Evolutionary conservation across 2,329 filamentous ascomycete species (phyloP).

Genomic region (Hypoxylon sp.): DNA sequence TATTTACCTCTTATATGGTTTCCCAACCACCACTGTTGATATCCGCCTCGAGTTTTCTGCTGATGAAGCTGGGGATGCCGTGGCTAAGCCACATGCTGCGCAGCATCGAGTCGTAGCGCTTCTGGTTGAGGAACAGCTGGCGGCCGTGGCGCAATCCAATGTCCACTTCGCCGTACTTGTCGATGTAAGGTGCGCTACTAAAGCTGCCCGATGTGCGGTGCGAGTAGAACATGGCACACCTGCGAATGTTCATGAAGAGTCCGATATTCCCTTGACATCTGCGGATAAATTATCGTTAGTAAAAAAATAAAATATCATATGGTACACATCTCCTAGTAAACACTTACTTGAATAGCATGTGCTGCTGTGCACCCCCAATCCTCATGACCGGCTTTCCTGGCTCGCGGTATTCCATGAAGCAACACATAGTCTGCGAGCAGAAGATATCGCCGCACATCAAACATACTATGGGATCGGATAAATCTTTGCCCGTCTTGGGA

Average conservation of each 20-base stretch:
- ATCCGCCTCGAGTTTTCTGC: constrained; percentile 89
- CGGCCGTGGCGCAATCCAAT: constrained; percentile 87
- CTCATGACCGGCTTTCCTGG: constrained; percentile 52
- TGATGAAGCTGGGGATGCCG: constrained; percentile 87
- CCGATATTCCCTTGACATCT: constrained; percentile 91
- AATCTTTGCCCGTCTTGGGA: constrained; percentile 88
- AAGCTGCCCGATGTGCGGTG: constrained; percentile 85
- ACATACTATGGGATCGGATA: constrained; percentile 90
- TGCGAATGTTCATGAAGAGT: constrained; percentile 96
- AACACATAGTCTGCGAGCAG: constrained; percentile 93
- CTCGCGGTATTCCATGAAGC: constrained; percentile 69
- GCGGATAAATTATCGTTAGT: constrained; percentile 38
- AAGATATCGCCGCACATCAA: constrained; percentile 97
- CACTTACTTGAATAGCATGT: constrained; percentile 79
- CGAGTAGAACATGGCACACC: constrained; percentile 90
- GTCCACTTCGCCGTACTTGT: constrained; percentile 95
- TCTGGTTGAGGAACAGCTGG: constrained; percentile 92
- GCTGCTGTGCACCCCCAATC: constrained; percentile 88
- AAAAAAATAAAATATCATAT: no score
- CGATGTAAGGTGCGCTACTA: constrained; percentile 89
- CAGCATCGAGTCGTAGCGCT: constrained; percentile 88
- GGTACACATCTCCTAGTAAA: neutral
- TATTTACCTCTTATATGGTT: no score
- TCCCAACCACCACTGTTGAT: constrained; percentile 99
- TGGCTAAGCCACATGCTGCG: constrained; percentile 87